A percentile compares a stretch with the other conserved stretches of the same genome.
These are phyloP conservation scores for Trichothecium sympodiale DNA, from an alignment of 2,329 filamentous ascomycete genomes.

Conservation along the genomic window DNA sequence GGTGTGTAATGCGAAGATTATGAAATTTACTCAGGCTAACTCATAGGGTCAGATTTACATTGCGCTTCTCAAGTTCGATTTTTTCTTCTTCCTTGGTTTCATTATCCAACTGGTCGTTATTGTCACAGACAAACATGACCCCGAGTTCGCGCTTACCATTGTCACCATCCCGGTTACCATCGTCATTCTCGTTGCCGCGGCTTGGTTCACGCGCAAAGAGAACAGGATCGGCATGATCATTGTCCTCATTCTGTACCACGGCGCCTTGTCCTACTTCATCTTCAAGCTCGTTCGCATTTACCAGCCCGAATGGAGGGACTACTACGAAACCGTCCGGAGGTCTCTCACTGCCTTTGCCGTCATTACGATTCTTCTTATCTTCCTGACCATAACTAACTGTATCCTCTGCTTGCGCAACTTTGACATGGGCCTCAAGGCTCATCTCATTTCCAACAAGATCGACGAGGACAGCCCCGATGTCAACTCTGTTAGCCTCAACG, in stretches of 20 bases:
- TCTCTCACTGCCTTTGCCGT: conserved; percentile 90
- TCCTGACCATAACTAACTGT: conserved; percentile 80
- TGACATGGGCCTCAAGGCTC: conserved; percentile 75
- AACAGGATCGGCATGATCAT: conserved; percentile 65
- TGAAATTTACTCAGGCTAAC: conserved; percentile 10
- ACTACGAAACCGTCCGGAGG: conserved; percentile 70
- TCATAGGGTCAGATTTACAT: conserved; percentile 69
- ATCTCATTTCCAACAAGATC: conserved; percentile 50
- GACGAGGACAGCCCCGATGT: conserved; percentile 44
- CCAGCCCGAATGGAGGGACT: conserved; percentile 41
- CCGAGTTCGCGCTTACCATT: conserved; percentile 78
- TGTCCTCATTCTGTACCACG: conserved; percentile 79
- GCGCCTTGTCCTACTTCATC: conserved; percentile 85
- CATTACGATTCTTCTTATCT: conserved; percentile 78
- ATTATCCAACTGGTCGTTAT: conserved; percentile 97
- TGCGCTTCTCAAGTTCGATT: conserved; percentile 94
- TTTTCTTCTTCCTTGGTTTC: conserved; percentile 99
- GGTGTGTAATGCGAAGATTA: conserved; percentile 36
- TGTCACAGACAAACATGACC: conserved; percentile 55
- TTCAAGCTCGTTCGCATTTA: conserved; percentile 99
- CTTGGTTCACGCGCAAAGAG: conserved; percentile 75
- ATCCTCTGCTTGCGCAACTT: conserved; percentile 87
- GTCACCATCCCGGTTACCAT: conserved; percentile 89
- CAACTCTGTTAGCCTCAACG: conserved; percentile 44
- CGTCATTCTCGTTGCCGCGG: conserved; percentile 72